Percentiles rank a stretch among this genome's conserved stretches.
phyloP scores from a whole-genome alignment of 306 rosid genomes.

The Pueraria montana region DNA sequence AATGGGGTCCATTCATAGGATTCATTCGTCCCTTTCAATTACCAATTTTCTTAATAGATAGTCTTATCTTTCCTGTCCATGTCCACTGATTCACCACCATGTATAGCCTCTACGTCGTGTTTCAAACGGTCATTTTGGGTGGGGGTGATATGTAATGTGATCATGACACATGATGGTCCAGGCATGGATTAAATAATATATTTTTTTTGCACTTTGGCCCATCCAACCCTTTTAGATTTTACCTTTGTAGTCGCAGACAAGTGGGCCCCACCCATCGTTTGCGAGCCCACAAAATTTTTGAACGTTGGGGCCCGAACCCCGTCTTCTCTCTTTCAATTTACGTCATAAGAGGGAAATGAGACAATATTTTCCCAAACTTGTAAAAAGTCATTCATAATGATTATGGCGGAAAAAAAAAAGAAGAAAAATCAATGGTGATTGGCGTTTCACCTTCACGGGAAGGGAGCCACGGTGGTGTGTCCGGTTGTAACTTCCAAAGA shows the following conservation, averaged over 20 bases:
- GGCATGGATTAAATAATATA: slow-evolving; percentile 55
- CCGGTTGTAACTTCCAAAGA: neutral
- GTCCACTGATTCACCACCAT: slow-evolving; percentile 25
- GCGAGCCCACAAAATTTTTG: slow-evolving; percentile 42
- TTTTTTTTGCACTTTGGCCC: slow-evolving; percentile 40
- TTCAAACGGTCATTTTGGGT: slow-evolving; percentile 59
- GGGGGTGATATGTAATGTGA: neutral
- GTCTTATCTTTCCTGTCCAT: neutral
- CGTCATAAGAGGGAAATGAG: neutral
- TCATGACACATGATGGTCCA: slow-evolving; percentile 60
- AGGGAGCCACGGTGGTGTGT: neutral
- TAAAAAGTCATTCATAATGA: slow-evolving; percentile 38
- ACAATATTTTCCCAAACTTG: slow-evolving; percentile 46
- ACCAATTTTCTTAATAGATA: neutral
- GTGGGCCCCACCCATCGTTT: slow-evolving; percentile 38
- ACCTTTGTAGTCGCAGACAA: slow-evolving; percentile 18
- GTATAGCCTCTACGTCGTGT: neutral
- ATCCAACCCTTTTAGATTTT: neutral
- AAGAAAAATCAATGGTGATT: slow-evolving; percentile 26
- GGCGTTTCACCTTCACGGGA: neutral
- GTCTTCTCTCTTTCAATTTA: neutral
- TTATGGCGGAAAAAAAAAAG: neutral
- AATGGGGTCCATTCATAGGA: neutral
- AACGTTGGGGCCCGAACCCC: slow-evolving; percentile 60
- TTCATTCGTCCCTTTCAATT: slow-evolving; percentile 1